Base-by-base conservation (phyloP, 345 rosid genomes). In the Odontarrhena argentea region DNA sequence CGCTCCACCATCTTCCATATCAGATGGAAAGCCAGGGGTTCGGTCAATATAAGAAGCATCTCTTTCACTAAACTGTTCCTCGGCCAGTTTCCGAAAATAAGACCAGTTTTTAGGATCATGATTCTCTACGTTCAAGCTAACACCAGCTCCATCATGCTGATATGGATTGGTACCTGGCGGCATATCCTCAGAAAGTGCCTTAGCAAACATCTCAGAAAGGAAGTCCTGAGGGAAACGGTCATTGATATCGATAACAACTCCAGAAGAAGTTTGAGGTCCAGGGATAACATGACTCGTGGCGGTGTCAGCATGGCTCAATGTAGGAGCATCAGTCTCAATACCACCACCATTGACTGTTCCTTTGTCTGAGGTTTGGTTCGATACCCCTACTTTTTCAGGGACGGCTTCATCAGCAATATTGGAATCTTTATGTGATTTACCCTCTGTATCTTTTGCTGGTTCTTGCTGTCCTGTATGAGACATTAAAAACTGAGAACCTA, bases 91-190 rank as follows among this genome's bases (percentile, higher is more conserved):
- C 67, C 86, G 87, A 63, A 94, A 94, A 80, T 91, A 87, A 4
- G 99, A 94, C 99, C 99, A 94, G 50, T 62, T 89, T 80, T 83
- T 88, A 5, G 88, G 96, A 65, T 88, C 97, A 80, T 65, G 88
- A 78, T 87, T 94, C 77, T 87, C 81, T 77, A 91, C 79, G 74
- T 91, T 84, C 67, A 87, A 83, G 72, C 95, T 94, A 76, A 80
- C 69, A 46, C 83, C 92, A 49, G 86, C 81, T 67, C 97, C 97
- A 70, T 79, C 88, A 65, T 82, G 78, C 68, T 78, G 86, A 69
- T 80, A 81, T 36, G 78, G 69, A 75, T 65, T 64, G 56, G 69
- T 51, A 44, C 60, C 85, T 77, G 77, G 55, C 7, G 65, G 45
- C 56, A 76, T 77, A 53, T 76, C 83, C 45, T 87, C 83, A 55